Conservation (phyloP, 495 filamentous ascomycete species). For the Chaetomium tenue region DNA sequence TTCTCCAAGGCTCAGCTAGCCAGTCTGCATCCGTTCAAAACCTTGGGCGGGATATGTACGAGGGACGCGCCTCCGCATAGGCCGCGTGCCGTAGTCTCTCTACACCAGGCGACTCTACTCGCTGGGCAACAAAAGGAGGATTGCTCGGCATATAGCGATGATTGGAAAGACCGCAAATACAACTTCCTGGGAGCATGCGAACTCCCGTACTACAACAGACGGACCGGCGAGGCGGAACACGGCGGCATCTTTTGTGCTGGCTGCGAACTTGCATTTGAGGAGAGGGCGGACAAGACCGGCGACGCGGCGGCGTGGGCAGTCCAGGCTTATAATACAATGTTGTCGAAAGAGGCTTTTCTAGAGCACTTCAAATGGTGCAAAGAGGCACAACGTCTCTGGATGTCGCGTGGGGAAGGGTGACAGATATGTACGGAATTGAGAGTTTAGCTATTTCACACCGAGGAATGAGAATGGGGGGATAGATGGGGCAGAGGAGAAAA, state of each 20-base stretch:
- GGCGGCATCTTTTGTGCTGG: slow-evolving; percentile 44
- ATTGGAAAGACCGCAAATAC: too few species aligned
- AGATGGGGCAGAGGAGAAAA: too few species aligned
- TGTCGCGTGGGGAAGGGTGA: slow-evolving; percentile 38
- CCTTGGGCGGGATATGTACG: slow-evolving; percentile 40
- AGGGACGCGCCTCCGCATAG: slow-evolving; percentile 33
- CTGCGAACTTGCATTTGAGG: slow-evolving; percentile 43
- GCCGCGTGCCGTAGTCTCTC: slow-evolving; percentile 36
- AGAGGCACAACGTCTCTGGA: slow-evolving; percentile 44
- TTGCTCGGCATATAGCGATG: too few species aligned
- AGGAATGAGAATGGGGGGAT: too few species aligned
- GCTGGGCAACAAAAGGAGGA: slow-evolving; percentile 27
- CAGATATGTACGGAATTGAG: slow-evolving; percentile 29
- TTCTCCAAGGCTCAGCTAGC: slow-evolving; percentile 34
- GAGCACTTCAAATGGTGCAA: slow-evolving; percentile 47
- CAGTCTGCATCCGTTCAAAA: slow-evolving; percentile 35
- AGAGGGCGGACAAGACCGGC: too few species aligned
- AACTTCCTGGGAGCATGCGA: slow-evolving; percentile 40
- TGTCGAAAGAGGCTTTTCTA: slow-evolving; percentile 33
- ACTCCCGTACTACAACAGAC: slow-evolving; percentile 43
- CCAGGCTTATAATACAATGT: slow-evolving; percentile 36
- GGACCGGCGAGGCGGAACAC: slow-evolving; percentile 36
- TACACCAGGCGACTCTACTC: slow-evolving; percentile 34
- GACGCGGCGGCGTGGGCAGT: slow-evolving; percentile 30
- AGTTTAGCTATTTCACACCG: too few species aligned